Conservation (phyloP, 768 basidiomycete genomes). For the Tylopilus sp. region DNA sequence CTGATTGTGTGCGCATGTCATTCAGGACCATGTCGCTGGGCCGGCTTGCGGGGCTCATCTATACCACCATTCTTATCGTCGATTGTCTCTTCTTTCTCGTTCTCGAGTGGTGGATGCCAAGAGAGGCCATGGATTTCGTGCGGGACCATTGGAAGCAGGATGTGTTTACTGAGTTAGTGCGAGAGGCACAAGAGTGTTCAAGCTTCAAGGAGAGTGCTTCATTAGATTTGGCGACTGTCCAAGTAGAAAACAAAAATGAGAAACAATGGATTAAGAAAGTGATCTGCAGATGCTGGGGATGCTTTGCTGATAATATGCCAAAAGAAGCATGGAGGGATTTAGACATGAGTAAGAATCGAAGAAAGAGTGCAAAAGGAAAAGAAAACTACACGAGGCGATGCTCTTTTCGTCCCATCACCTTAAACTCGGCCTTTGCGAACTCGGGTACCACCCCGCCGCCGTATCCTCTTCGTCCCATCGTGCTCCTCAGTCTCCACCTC, state of each 20-base stretch:
- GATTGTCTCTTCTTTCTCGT: slow-evolving; percentile 85
- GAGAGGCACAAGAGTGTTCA: background rate
- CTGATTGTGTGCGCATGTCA: background rate
- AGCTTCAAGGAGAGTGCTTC: background rate
- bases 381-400: background rate
- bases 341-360: background rate
- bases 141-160: slow-evolving; percentile 55
- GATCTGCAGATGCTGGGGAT: slow-evolving; percentile 1
- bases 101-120: slow-evolving; percentile 82
- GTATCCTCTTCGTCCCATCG: slow-evolving; percentile 22
- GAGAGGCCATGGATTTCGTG: slow-evolving; percentile 75
- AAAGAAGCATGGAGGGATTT: background rate
- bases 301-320: slow-evolving; percentile 4
- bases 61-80: slow-evolving; percentile 83
- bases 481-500: slow-evolving; percentile 20
- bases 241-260: slow-evolving; percentile 13
- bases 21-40: slow-evolving; percentile 81
- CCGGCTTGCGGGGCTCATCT: slow-evolving; percentile 80
- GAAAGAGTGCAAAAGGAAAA: background rate
- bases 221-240: slow-evolving; percentile 3
- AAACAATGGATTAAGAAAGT: slow-evolving; percentile 16
- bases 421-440: slow-evolving; percentile 21
- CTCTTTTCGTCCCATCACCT: background rate
- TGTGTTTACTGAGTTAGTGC: slow-evolving; percentile 18
- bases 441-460: slow-evolving; percentile 22